phyloP scores from a whole-genome alignment of 2,329 filamentous ascomycete species.

The Colletotrichum tabaci region DNA sequence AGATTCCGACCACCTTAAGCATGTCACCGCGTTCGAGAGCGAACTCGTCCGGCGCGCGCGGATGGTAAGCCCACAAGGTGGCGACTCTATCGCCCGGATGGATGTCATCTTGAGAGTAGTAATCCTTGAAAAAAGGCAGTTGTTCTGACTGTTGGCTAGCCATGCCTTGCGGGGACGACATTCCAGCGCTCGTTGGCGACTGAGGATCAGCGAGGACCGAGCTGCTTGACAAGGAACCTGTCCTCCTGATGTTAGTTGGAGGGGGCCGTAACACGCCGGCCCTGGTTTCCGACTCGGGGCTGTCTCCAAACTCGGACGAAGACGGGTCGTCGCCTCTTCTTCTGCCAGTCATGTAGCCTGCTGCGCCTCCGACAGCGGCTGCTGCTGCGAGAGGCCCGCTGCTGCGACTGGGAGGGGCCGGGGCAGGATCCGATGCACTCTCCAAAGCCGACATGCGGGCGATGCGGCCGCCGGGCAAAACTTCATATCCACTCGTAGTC shows the following conservation, averaged over 20 bases:
- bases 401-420: slow-evolving; percentile 58
- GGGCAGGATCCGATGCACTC: slow-evolving; percentile 75
- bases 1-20: slow-evolving; percentile 98
- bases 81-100: slow-evolving; percentile 91
- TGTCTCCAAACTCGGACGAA: slow-evolving; percentile 80
- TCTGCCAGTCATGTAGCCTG: slow-evolving; percentile 59
- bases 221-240: slow-evolving; percentile 90
- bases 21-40: slow-evolving; percentile 94
- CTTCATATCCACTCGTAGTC: slow-evolving; percentile 72
- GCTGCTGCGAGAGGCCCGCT: slow-evolving; percentile 48
- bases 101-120: slow-evolving; percentile 97
- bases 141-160: slow-evolving; percentile 96
- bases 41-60: slow-evolving; percentile 93
- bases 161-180: slow-evolving; percentile 88
- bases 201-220: slow-evolving; percentile 82
- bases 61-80: slow-evolving; percentile 96
- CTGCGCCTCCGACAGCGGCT: slow-evolving; percentile 63
- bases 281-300: slow-evolving; percentile 77
- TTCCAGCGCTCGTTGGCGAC: slow-evolving; percentile 80
- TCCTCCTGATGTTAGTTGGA: slow-evolving; percentile 75
- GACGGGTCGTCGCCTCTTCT: slow-evolving; percentile 70
- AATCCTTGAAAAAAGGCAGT: slow-evolving; percentile 96
- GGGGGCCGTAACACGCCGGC: slow-evolving; percentile 70
- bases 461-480: slow-evolving; percentile 89
- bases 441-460: slow-evolving; percentile 97